These are phyloP conservation scores for Diospyros kaki DNA, from an alignment of 148 eudicot genomes.

Conservation along the genomic window DNA sequence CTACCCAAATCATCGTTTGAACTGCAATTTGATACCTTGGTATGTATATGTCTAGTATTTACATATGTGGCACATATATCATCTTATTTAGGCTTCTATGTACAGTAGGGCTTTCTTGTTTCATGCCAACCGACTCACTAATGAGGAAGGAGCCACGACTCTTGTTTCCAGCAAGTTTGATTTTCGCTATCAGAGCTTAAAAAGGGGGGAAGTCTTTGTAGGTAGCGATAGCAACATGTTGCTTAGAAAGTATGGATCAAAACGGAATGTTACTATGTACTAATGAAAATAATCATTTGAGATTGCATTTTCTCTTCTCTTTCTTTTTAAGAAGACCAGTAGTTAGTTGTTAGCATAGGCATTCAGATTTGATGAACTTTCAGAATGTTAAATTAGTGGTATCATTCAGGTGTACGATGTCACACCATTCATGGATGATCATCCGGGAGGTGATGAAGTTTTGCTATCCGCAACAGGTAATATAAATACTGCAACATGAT, in stretches of 20 bases:
- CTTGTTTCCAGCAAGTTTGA: not conserved
- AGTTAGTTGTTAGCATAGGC: not conserved
- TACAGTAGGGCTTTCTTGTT: not conserved
- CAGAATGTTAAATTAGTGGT: no score
- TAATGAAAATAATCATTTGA: no score
- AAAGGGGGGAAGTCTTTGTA: no score
- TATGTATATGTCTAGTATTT: no score
- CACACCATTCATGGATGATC: constrained; percentile 90
- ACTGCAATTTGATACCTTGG: no score
- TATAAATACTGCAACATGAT: not conserved
- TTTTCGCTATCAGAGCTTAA: not conserved
- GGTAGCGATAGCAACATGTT: no score
- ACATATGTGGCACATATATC: no score
- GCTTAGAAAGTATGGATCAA: not conserved
- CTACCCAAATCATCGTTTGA: no score
- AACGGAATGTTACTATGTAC: not conserved
- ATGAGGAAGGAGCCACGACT: not conserved
- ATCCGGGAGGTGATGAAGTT: constrained; percentile 96
- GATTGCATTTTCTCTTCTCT: not conserved
- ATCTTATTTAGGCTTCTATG: not conserved
- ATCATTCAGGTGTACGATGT: constrained; percentile 78
- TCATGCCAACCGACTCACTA: not conserved
- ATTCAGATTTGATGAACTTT: not conserved
- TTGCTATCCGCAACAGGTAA: constrained; percentile 86
- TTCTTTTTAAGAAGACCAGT: not conserved